phyloP scores from a whole-genome alignment of 2,329 filamentous ascomycete species.

The Macrophomina pseudophaseolina region DNA sequence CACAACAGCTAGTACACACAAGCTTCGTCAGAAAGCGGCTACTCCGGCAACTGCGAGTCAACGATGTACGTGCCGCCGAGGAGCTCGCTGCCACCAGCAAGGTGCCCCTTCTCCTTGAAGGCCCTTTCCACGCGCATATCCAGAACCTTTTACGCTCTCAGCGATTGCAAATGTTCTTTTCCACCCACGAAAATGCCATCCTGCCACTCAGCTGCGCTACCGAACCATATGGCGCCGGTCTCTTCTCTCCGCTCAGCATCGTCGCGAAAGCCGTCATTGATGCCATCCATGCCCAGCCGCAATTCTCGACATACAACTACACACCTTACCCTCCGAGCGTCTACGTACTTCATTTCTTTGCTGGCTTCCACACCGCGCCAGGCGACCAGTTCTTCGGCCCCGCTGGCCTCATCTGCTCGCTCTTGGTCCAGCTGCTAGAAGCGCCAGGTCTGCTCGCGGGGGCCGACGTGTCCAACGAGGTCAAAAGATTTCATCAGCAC shows the following conservation, averaged over 20 bases:
- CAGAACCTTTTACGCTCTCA: neutral
- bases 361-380: neutral
- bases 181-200: neutral
- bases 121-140: neutral
- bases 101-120: neutral
- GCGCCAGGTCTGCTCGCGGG: too few species aligned
- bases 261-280: slow-evolving; percentile 3
- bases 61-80: neutral
- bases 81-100: neutral
- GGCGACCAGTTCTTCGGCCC: neutral
- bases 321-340: neutral
- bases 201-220: neutral
- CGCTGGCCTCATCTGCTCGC: neutral
- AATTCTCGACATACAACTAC: neutral
- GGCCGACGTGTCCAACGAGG: neutral
- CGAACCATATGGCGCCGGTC: neutral
- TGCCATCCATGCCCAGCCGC: too few species aligned
- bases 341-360: slow-evolving; percentile 1
- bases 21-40: neutral
- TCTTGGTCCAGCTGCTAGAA: neutral
- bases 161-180: neutral
- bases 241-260: neutral
- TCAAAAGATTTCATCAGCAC: neutral
- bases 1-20: neutral
- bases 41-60: neutral